A percentile compares a stretch with the other conserved stretches of the same genome.
phyloP scores from a whole-genome alignment of 2,329 filamentous ascomycete genomes.

The Sporothrix inflata region DNA sequence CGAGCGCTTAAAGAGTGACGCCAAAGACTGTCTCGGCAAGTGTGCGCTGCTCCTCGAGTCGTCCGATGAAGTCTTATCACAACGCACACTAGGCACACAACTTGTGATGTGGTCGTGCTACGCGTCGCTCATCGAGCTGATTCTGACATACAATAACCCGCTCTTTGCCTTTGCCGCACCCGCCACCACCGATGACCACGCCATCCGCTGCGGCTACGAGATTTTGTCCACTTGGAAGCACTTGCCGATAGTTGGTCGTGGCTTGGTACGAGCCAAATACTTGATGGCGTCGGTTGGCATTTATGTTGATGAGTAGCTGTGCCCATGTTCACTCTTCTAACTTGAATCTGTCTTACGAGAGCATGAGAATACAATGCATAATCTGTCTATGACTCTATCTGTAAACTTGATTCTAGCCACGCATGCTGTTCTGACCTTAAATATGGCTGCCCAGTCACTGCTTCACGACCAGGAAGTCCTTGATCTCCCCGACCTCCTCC shows the following conservation, averaged over 20 bases:
- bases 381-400: constrained; percentile 5
- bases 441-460: neutral
- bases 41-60: neutral
- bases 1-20: neutral
- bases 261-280: neutral
- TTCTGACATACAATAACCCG: neutral
- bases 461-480: constrained; percentile 10
- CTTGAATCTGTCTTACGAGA: too few relatives aligned
- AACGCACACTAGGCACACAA: neutral
- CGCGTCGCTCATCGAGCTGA: neutral
- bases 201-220: neutral
- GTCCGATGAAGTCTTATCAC: neutral
- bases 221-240: neutral
- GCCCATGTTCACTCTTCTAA: too few relatives aligned
- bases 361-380: too few relatives aligned
- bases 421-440: neutral
- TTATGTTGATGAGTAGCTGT: neutral
- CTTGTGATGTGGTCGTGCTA: neutral
- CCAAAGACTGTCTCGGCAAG: constrained; percentile 4
- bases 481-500: constrained; percentile 39
- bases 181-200: neutral
- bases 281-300: neutral
- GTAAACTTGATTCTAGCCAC: too few relatives aligned
- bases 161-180: neutral
- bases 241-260: neutral